Evolutionary conservation across 164 flowering plant species (phyloP).

Genomic region (Sedum album): DNA sequence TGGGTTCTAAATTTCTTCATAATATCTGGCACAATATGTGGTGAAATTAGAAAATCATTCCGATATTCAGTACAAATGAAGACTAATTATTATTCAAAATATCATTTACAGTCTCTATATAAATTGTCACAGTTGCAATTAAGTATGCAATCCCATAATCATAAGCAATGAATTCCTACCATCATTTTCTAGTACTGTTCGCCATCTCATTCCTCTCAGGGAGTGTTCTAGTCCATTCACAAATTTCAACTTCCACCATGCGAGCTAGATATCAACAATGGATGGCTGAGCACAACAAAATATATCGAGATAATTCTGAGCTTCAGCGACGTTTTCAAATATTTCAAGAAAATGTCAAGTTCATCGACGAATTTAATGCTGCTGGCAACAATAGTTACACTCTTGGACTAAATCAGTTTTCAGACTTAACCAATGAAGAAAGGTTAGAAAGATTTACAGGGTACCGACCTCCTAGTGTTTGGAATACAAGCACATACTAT

Average conservation of each 20-base stretch:
- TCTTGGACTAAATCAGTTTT: neutral
- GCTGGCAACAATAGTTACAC: neutral
- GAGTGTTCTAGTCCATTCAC: neutral
- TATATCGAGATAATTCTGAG: neutral
- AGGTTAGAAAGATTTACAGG: neutral
- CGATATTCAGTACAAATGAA: too few relatives aligned
- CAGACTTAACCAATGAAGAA: slow-evolving; percentile 7
- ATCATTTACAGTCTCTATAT: too few relatives aligned
- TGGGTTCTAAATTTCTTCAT: too few relatives aligned
- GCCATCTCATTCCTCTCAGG: neutral
- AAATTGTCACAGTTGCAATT: too few relatives aligned
- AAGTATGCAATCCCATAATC: neutral
- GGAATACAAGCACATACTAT: neutral
- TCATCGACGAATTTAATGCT: neutral
- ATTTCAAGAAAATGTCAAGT: slow-evolving; percentile 4
- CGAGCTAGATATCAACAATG: slow-evolving; percentile 1
- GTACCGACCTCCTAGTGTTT: neutral
- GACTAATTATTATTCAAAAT: too few relatives aligned
- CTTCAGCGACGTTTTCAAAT: neutral
- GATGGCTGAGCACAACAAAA: neutral
- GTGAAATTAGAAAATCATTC: neutral
- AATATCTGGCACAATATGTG: too few relatives aligned
- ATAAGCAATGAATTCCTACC: neutral
- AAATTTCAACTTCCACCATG: neutral
- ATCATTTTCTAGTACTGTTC: neutral